Evolutionary conservation across 2,329 filamentous ascomycete genomes (phyloP), one percentile per base, ranked within the genome.

Genomic region (Clonostachys chloroleuca): DNA sequence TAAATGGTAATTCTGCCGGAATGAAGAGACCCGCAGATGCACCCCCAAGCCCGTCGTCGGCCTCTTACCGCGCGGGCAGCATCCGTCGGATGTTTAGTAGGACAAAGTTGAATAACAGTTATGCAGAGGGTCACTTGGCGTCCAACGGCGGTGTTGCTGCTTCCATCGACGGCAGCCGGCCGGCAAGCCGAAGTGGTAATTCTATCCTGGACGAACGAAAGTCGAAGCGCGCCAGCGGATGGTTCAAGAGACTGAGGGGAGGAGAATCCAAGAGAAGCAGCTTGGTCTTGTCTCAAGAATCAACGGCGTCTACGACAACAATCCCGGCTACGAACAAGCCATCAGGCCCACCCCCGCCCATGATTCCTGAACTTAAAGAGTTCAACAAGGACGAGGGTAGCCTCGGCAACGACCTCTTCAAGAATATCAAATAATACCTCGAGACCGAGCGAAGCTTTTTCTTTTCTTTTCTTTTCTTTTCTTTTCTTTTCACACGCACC

Each of bases 41-140:
- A 51, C 78, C 77, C 47, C 59, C 71, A 47, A 81, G 78, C 52
- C 79, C 78, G 40, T 72, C 73, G 43, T 59, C 66, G 51, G 79
- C 77, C 12, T 40, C 20, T 44, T 69, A 63, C 56, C 76, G 76
- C 48, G 73, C 70, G 50, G 76, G 77, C 59, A 80, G 77, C 63
- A 73, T 83, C 56, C 74, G 78, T 57, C 76, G 75, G 53, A 69
- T 81, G 50, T 73, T 82, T 59, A 81, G 77, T 66, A 75, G 73
- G 59, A 72, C 67, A 51, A 69, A 75, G 57, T 67, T 83, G 62
- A 80, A 76, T 68, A 67, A 72, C 59, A 70, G 69, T 61, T 77
- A 76, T 63, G 63, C 66, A 68, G 72, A 78, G 57, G 69, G 68
- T 58, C 70, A 76, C 59, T 64, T 66, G 56, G 16, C 24, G 33